These are phyloP conservation scores for Eutrema heterophyllum DNA, from an alignment of 345 rosid genomes.

Conservation along the genomic window DNA sequence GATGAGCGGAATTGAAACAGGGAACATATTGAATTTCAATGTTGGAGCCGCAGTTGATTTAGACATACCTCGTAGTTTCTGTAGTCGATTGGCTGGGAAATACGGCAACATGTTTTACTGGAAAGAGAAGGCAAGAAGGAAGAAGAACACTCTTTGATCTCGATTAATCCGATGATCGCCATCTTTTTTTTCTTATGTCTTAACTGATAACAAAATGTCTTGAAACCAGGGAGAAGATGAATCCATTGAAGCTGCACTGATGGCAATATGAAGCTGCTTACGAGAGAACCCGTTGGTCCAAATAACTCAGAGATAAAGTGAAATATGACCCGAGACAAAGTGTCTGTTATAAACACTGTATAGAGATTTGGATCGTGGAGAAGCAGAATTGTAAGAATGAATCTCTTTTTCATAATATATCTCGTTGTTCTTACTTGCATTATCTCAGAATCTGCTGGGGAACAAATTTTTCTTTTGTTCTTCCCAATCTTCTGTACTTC, in stretches of 20 bases:
- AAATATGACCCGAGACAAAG: background rate
- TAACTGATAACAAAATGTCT: too few species aligned
- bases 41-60: slow-evolving; percentile 78
- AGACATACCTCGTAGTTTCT: slow-evolving; percentile 79
- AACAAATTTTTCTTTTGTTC: too few species aligned
- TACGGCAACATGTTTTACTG: slow-evolving; percentile 50
- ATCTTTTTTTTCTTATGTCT: too few species aligned
- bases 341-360: background rate
- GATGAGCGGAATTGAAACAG: slow-evolving; percentile 51
- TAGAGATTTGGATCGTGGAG: background rate
- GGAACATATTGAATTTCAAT: slow-evolving; percentile 76
- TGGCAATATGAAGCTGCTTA: too few species aligned
- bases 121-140: slow-evolving; percentile 73
- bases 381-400: background rate
- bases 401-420: too few species aligned
- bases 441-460: too few species aligned
- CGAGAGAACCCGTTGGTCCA: slow-evolving; percentile 71
- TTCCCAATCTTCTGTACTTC: too few species aligned
- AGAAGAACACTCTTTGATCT: slow-evolving; percentile 11
- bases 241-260: too few species aligned
- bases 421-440: too few species aligned
- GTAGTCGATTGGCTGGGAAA: slow-evolving; percentile 47
- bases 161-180: slow-evolving; percentile 15
- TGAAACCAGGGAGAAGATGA: too few species aligned
- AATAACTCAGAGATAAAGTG: slow-evolving; percentile 65